These are phyloP conservation scores for Polygonum maritimum DNA, from an alignment of 148 eudicot genomes.

Conservation along the genomic window DNA sequence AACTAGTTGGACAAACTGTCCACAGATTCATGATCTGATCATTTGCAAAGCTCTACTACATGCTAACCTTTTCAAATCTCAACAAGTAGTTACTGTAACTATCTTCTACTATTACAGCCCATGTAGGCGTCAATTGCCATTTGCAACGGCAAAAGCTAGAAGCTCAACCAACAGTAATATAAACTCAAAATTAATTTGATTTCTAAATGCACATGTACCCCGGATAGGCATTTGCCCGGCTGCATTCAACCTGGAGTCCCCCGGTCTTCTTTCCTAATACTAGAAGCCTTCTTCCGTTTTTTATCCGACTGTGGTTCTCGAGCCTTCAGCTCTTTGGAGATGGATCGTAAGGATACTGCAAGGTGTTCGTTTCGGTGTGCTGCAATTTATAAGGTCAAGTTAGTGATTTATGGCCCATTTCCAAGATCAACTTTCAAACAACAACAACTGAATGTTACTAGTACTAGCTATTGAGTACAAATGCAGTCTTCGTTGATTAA, in stretches of 20 bases:
- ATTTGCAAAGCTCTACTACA: too few relatives aligned
- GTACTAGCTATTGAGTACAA: neutral
- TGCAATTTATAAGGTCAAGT: slow-evolving; percentile 19
- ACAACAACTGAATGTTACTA: neutral
- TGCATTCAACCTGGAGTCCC: slow-evolving; percentile 30
- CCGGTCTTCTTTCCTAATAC: slow-evolving; percentile 58
- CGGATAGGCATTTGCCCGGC: neutral
- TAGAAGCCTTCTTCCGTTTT: slow-evolving; percentile 52
- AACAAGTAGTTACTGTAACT: neutral
- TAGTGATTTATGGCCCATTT: neutral
- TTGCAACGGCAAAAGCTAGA: neutral
- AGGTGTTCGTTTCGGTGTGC: slow-evolving; percentile 88
- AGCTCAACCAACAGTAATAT: neutral
- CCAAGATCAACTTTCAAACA: neutral
- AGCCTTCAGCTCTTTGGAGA: slow-evolving; percentile 67
- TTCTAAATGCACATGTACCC: neutral
- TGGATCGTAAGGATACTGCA: slow-evolving; percentile 46
- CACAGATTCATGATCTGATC: neutral
- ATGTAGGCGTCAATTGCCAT: neutral
- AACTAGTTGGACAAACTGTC: neutral
- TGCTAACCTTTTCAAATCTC: neutral
- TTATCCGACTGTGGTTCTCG: slow-evolving; percentile 84
- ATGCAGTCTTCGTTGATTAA: neutral
- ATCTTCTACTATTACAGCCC: neutral
- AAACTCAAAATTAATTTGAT: neutral